These are phyloP conservation scores for Leucosporidium scottii DNA, from an alignment of 768 basidiomycete species.

Conservation along the genomic window DNA sequence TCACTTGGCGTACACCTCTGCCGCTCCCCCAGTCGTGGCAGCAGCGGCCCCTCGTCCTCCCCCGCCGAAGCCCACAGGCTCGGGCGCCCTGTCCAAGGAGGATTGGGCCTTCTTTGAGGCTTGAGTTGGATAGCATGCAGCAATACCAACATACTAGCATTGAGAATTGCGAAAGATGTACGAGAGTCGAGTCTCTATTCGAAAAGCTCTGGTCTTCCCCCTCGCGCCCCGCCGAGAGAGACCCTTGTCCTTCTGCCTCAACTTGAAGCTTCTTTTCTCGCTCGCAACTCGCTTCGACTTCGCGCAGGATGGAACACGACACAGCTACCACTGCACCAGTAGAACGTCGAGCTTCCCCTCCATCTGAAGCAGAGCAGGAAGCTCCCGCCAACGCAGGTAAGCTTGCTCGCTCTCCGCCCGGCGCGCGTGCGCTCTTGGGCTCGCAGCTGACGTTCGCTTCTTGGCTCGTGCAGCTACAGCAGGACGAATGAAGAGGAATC, in stretches of 20 bases:
- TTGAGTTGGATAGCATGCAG: not conserved
- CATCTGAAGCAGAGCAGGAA: too few species aligned
- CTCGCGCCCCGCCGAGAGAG: too few species aligned
- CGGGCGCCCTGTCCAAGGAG: constrained; percentile 19
- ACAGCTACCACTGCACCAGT: too few species aligned
- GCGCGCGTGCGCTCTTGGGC: not conserved
- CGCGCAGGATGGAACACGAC: too few species aligned
- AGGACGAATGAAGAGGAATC: not conserved
- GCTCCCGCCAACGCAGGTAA: not conserved
- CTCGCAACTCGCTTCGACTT: too few species aligned
- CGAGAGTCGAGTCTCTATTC: too few species aligned
- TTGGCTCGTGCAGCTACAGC: not conserved
- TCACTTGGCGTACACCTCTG: not conserved
- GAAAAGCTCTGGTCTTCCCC: too few species aligned
- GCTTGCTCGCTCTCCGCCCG: not conserved
- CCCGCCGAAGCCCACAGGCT: not conserved
- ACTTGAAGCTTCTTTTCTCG: too few species aligned
- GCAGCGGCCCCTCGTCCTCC: not conserved
- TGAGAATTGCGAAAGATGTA: too few species aligned
- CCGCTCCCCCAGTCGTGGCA: not conserved
- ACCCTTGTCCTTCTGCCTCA: too few species aligned
- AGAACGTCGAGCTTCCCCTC: not conserved
- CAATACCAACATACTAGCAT: too few species aligned
- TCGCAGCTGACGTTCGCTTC: not conserved
- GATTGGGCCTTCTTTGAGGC: constrained; percentile 30